phyloP scores from a whole-genome alignment of 129 eudicot genomes.

The Erigeron canadensis region DNA sequence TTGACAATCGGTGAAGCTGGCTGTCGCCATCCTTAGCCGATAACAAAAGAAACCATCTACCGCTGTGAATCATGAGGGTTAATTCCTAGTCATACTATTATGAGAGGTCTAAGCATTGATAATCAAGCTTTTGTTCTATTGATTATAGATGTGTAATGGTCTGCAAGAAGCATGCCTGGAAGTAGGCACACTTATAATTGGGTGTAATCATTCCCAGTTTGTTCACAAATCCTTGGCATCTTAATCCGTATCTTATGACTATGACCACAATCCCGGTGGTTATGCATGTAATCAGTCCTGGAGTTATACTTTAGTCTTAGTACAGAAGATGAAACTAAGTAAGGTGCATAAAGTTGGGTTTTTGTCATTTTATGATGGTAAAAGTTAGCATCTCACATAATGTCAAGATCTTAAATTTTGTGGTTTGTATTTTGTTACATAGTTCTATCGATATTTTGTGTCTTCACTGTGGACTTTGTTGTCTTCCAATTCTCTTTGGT shows the following conservation, averaged over 20 bases:
- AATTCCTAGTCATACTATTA: too few species aligned
- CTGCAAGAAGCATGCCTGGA: slow-evolving; percentile 17
- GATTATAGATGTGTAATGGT: slow-evolving; percentile 1
- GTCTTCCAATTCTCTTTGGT: slow-evolving; percentile 3
- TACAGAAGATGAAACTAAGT: not conserved
- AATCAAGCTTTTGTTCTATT: slow-evolving; percentile 15
- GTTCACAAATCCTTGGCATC: not conserved
- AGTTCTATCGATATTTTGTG: not conserved
- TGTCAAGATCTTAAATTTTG: slow-evolving; percentile 2
- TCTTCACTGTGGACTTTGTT: not conserved
- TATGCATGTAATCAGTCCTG: not conserved
- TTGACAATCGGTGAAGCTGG: too few species aligned
- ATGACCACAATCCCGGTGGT: not conserved
- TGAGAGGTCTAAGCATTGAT: slow-evolving; percentile 22
- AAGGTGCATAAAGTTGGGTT: not conserved
- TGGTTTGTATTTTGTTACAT: not conserved
- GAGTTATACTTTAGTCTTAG: not conserved
- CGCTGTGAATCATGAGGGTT: too few species aligned
- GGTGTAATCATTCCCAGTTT: not conserved
- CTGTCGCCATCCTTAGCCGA: too few species aligned
- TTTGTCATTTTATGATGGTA: not conserved
- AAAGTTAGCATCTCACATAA: slow-evolving; percentile 3
- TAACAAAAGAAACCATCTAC: too few species aligned
- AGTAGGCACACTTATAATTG: slow-evolving; percentile 25
- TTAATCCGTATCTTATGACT: not conserved